These are phyloP conservation scores for Capsicum rhomboideum DNA, from an alignment of 257 asterid genomes.

Conservation along the genomic window DNA sequence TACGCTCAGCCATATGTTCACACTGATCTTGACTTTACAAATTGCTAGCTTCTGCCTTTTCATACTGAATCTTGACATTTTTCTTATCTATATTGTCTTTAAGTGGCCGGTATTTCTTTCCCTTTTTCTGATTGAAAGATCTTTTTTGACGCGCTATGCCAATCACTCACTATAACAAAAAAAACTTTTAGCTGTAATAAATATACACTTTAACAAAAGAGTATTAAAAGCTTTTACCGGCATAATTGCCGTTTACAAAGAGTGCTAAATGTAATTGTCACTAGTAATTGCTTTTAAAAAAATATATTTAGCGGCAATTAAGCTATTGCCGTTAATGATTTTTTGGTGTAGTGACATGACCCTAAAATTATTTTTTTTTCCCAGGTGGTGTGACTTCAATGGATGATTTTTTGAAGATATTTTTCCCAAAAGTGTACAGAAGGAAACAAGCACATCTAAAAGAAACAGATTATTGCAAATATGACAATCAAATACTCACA, in stretches of 20 bases:
- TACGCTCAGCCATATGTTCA: neutral
- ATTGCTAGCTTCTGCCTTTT: neutral
- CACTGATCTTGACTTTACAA: neutral
- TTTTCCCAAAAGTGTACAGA: slow-evolving; percentile 50
- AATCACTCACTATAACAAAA: too few species aligned
- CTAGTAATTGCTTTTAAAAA: too few species aligned
- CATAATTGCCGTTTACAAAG: too few species aligned
- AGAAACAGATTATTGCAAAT: slow-evolving; percentile 68
- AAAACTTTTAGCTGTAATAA: too few species aligned
- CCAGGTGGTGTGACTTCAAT: slow-evolving; percentile 81
- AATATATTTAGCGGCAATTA: too few species aligned
- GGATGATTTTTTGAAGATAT: slow-evolving; percentile 61
- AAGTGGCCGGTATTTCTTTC: neutral
- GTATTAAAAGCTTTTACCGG: too few species aligned
- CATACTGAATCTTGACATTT: neutral
- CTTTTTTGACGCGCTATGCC: neutral
- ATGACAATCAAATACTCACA: slow-evolving; percentile 56
- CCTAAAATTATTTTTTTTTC: too few species aligned
- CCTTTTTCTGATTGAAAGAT: neutral
- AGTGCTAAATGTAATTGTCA: too few species aligned
- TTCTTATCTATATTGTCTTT: neutral
- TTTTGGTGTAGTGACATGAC: too few species aligned
- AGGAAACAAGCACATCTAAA: slow-evolving; percentile 33
- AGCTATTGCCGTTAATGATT: too few species aligned
- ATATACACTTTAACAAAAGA: too few species aligned